Base-by-base conservation (phyloP, 2,329 filamentous ascomycete species). In the Fusarium metavorans region DNA sequence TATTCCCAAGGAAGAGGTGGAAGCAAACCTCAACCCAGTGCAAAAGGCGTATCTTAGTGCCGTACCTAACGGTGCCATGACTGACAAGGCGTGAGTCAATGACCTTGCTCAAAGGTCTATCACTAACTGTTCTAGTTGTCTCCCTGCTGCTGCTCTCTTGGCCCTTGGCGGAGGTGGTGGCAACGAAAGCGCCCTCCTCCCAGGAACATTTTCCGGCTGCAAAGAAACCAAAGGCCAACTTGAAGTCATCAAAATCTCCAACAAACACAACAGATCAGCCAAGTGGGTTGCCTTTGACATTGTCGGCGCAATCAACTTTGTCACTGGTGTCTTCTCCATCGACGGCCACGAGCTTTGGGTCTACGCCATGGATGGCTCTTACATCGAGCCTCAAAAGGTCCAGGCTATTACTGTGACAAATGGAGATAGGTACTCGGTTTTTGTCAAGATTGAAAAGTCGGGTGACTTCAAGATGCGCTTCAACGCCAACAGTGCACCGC, bases 381-480 rank as follows among this genome's bases (percentile, higher is more conserved):
- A 89, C 77, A 87, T 91, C 62, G 80, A 86, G 70, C 89, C 89
- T 4, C 82, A 87, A 61, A 82, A 83, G 5, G 87, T 87, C 1
- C 83, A 90, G 14, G 85, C 84, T 11, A 79, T 90, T 25, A 76
- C 78, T 0, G 75, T 90, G 6, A 82, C 82, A 71, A 90, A 88
- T 68, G 89, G 88, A 14, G 87, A 81, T 20, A 85, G 89, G 6
- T 89, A 87, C 76, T 89, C 88, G 0, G 82, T 90, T 1, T 76
- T 90, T 57, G 75, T 89, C 70, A 80, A 85, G 67, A 81, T 89
- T 6, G 80, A 85, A 48, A 83, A 85, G 45, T 77, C 84, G 1
- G 87, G 87, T 1, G 81, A 87, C 67, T 92, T 89, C 78, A 86
- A 86, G 8, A 86, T 92, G 35, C 89, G 91, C 4, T 82, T 88